A percentile compares a stretch with the other conserved stretches of the same genome.
Evolutionary conservation across 2,329 filamentous ascomycete species (phyloP).

Genomic region (Aspergillus ruber): DNA sequence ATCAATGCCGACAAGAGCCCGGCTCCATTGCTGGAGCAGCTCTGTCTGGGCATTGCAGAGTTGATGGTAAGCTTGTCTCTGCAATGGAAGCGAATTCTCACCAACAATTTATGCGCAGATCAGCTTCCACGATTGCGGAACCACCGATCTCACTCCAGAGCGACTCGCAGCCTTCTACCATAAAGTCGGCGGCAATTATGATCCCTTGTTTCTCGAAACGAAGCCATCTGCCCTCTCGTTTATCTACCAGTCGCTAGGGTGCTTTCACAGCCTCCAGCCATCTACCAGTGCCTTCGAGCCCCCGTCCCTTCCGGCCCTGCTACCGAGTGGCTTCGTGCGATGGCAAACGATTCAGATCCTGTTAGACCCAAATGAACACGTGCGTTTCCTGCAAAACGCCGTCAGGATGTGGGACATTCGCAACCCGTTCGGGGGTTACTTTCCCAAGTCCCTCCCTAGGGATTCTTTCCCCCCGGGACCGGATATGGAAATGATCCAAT

Average conservation of each 20-base stretch:
- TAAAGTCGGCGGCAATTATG: constrained; percentile 67
- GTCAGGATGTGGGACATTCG: constrained; percentile 70
- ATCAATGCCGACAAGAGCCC: constrained; percentile 63
- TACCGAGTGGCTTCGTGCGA: constrained; percentile 75
- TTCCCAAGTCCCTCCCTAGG: constrained; percentile 59
- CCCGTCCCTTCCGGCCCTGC: constrained; percentile 76
- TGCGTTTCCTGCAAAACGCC: constrained; percentile 72
- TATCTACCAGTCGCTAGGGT: constrained; percentile 87
- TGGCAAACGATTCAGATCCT: constrained; percentile 92
- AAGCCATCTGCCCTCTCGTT: constrained; percentile 72
- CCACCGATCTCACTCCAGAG: constrained; percentile 48
- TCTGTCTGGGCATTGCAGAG: constrained; percentile 62
- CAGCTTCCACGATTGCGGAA: constrained; percentile 27
- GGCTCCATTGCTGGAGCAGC: constrained; percentile 59
- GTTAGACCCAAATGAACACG: constrained; percentile 80
- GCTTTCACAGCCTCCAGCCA: constrained; percentile 79
- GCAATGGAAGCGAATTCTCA: background rate
- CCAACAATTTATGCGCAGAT: constrained; percentile 13
- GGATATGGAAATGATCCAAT: constrained; percentile 73
- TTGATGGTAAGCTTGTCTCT: constrained; percentile 53
- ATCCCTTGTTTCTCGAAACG: constrained; percentile 71
- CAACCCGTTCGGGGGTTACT: constrained; percentile 57
- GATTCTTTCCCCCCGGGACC: constrained; percentile 65
- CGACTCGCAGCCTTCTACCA: constrained; percentile 75
- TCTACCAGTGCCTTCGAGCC: constrained; percentile 61